Base-by-base conservation (phyloP, 148 eudicot species). In the Silene conica region DNA sequence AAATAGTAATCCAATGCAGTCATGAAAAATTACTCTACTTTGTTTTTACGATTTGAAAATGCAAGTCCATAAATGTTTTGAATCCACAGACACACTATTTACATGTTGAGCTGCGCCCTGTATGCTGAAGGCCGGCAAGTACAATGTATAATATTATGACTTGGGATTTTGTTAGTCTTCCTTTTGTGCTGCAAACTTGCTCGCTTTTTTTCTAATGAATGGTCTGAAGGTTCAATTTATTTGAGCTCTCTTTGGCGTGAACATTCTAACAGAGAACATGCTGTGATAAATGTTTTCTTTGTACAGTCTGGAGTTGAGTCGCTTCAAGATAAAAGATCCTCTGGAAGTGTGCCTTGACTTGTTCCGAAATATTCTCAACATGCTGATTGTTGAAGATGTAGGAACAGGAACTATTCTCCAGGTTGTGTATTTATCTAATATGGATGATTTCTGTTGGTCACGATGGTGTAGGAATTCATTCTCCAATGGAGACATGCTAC, bases 291-390 rank as follows among this genome's bases (percentile, higher is more conserved):
- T 22, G 28, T 20, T 19, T 73, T 61, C 26, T 38, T 58, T 78
- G 72, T 64, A 19, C 83, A 90, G 96, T 85, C 86, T 74, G 89
- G 86, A 73, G 64, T 88, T 12, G 80, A 86, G 74, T 79, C 62
- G 82, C 90, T 90, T 81, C 85, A 78, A 38, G 86, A 87, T 73
- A 88, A 87, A 77, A 77, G 83, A 41, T 66, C 81, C 74, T 72
- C 82, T 61, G 58, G 74, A 70, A 73, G 67, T 69, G 57, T 48
- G 65, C 72, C 77, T 69, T 85, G 84, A 90, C 28, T 73, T 68
- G 8, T 75, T 61, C n/a, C n/a, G 76, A 73, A 57, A 68, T 63
- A 16, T 23, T 50, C 80, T 78, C n/a, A 14, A 46, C 59, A 16
- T 6, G 50, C 34, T 41, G 38, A 63, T 10, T 6, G 50, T 23